These are phyloP conservation scores for Metschnikowia vanudenii DNA, from an alignment of 805 yeast species.

Conservation along the genomic window DNA sequence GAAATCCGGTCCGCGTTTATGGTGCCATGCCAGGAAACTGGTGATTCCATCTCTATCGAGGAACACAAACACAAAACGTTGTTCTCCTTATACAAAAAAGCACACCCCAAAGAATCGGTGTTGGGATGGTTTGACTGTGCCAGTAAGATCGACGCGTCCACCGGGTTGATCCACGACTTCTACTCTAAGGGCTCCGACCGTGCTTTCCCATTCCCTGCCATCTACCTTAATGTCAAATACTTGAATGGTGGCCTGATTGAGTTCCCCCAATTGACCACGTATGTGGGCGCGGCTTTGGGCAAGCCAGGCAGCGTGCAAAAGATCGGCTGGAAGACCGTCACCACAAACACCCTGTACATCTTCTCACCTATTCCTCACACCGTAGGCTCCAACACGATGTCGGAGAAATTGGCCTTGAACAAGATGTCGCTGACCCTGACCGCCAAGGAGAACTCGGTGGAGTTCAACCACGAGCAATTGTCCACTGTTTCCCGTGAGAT, in stretches of 20 bases:
- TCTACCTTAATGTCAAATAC: slow-evolving; percentile 72
- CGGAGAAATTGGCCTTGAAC: slow-evolving; percentile 59
- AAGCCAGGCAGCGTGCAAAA: slow-evolving; percentile 37
- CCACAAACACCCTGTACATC: slow-evolving; percentile 46
- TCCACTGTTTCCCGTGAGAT: slow-evolving; percentile 48
- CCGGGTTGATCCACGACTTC: slow-evolving; percentile 78
- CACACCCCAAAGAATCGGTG: slow-evolving; percentile 74
- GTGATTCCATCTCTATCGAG: slow-evolving; percentile 72
- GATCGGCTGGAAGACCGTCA: slow-evolving; percentile 41
- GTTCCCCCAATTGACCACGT: slow-evolving; percentile 62
- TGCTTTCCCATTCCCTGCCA: slow-evolving; percentile 72
- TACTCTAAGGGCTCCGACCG: slow-evolving; percentile 68
- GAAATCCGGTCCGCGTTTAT: slow-evolving; percentile 75
- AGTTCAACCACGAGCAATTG: slow-evolving; percentile 33
- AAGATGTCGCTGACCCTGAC: slow-evolving; percentile 37
- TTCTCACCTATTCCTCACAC: slow-evolving; percentile 76
- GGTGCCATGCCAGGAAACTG: slow-evolving; percentile 75
- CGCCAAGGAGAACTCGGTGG: slow-evolving; percentile 28
- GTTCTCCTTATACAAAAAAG: slow-evolving; percentile 68
- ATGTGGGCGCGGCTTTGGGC: slow-evolving; percentile 75
- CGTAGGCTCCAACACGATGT: slow-evolving; percentile 48
- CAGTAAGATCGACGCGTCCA: slow-evolving; percentile 60
- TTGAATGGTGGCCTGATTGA: slow-evolving; percentile 45
- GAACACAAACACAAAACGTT: slow-evolving; percentile 71
- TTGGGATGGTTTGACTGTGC: slow-evolving; percentile 83